Percentiles rank a stretch among this genome's conserved stretches.
phyloP scores from a whole-genome alignment of 2,329 filamentous ascomycete species.

The Paraphaeosphaeria sporulosa region DNA sequence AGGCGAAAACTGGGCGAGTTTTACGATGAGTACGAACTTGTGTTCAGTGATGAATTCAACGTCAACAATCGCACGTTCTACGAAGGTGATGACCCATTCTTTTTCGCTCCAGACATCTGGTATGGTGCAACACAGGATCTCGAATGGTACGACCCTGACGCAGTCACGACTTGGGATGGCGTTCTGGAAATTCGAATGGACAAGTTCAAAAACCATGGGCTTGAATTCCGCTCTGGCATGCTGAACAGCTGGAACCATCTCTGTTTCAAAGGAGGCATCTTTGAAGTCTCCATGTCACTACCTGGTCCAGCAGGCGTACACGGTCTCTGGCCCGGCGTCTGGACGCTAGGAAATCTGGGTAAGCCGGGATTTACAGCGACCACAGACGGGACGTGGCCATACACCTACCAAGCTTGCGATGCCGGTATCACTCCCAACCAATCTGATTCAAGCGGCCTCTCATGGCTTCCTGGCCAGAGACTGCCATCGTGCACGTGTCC shows the following conservation, averaged over 20 bases:
- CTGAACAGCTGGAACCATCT: conserved; percentile 62
- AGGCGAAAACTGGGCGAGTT: conserved; percentile 56
- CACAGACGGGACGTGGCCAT: conserved; percentile 64
- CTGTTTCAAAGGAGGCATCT: conserved; percentile 63
- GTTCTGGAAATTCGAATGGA: conserved; percentile 57
- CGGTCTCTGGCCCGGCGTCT: conserved; percentile 62
- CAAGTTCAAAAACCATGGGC: conserved; percentile 54
- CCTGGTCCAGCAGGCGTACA: conserved; percentile 59
- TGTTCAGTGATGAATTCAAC: conserved; percentile 67
- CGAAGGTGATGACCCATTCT: conserved; percentile 65
- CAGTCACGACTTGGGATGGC: conserved; percentile 58
- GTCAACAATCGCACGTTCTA: conserved; percentile 62
- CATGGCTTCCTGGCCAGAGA: conserved; percentile 54
- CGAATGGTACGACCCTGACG: conserved; percentile 62
- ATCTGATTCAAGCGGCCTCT: conserved; percentile 53
- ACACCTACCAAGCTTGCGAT: conserved; percentile 61
- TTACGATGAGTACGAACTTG: conserved; percentile 56
- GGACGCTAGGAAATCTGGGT: conserved; percentile 64
- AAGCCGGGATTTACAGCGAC: conserved; percentile 61
- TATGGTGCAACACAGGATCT: conserved; percentile 62
- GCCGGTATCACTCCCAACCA: conserved; percentile 60
- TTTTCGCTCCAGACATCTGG: conserved; percentile 61
- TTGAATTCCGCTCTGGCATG: conserved; percentile 60
- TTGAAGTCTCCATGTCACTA: conserved; percentile 61
- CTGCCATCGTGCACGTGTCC: conserved; percentile 56